These are phyloP conservation scores for Aspergillus cavernicola DNA, from an alignment of 495 filamentous ascomycete genomes.

Conservation along the genomic window DNA sequence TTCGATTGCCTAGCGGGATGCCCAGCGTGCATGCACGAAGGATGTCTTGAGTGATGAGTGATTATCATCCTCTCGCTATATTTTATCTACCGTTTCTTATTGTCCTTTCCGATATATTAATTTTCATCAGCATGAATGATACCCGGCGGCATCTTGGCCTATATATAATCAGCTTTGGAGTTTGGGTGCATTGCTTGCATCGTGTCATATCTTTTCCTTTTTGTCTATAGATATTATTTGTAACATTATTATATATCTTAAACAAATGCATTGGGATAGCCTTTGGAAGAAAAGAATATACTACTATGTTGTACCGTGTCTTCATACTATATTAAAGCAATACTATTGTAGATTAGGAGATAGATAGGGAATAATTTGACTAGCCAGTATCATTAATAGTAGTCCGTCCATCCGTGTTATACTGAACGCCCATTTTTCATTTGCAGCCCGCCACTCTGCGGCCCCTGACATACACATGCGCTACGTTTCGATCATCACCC, in stretches of 20 bases:
- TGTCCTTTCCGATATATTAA: not conserved
- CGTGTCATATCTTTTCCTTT: not conserved
- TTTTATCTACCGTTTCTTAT: conserved; percentile 1
- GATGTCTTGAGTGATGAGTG: not conserved
- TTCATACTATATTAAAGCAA: too few species aligned
- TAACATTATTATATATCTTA: too few species aligned
- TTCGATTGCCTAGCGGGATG: not conserved
- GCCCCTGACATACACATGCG: conserved; percentile 54
- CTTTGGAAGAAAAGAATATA: too few species aligned
- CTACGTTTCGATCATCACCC: conserved; percentile 62
- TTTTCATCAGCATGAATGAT: not conserved
- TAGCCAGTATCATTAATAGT: too few species aligned
- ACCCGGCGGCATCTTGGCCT: not conserved
- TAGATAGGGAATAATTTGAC: too few species aligned
- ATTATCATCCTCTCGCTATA: not conserved
- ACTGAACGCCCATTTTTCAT: too few species aligned
- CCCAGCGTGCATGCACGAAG: not conserved
- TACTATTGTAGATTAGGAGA: too few species aligned
- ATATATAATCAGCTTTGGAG: not conserved
- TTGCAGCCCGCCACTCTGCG: conserved; percentile 32
- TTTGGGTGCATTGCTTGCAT: not conserved
- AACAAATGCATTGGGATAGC: too few species aligned
- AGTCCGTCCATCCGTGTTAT: too few species aligned
- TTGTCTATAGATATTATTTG: too few species aligned
- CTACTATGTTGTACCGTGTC: too few species aligned